Evolutionary conservation across 148 eudicot species (phyloP).

Genomic region (Nepenthes mirabilis): DNA sequence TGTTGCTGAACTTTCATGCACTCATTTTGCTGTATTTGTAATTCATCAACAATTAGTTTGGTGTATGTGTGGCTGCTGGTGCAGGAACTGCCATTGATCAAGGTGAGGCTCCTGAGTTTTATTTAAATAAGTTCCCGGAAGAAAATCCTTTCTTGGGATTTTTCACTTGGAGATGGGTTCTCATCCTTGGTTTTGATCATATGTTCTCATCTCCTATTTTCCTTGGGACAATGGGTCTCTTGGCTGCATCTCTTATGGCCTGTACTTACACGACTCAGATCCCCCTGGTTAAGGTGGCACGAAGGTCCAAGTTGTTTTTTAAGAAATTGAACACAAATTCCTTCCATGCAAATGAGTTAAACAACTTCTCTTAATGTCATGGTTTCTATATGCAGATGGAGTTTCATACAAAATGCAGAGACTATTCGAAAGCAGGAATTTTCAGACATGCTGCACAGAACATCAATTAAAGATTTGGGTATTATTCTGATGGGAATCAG

Average conservation of each 20-base stretch:
- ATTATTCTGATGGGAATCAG: constrained; percentile 84
- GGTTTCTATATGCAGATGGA: constrained; percentile 50
- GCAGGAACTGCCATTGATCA: constrained; percentile 86
- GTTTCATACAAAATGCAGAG: constrained; percentile 55
- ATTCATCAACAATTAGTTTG: background rate
- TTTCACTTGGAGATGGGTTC: constrained; percentile 86
- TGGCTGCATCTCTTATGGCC: constrained; percentile 90
- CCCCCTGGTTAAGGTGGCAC: constrained; percentile 90
- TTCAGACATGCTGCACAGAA: constrained; percentile 62
- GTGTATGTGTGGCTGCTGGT: background rate
- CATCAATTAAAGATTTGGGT: constrained; percentile 81
- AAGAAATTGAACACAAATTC: background rate
- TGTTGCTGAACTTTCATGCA: background rate
- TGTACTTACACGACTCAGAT: constrained; percentile 97
- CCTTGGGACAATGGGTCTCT: constrained; percentile 48
- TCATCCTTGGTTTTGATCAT: constrained; percentile 79
- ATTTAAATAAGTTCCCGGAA: constrained; percentile 71
- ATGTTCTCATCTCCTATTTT: constrained; percentile 93
- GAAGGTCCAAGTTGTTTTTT: constrained; percentile 41
- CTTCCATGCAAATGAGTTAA: background rate
- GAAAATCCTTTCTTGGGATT: constrained; percentile 81
- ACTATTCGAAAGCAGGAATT: constrained; percentile 71
- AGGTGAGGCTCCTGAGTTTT: constrained; percentile 80
- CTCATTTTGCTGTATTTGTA: background rate
- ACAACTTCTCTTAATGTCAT: background rate